Base-by-base conservation (phyloP, 441 rosid species). In the Pelargonium myrrhifolium region DNA sequence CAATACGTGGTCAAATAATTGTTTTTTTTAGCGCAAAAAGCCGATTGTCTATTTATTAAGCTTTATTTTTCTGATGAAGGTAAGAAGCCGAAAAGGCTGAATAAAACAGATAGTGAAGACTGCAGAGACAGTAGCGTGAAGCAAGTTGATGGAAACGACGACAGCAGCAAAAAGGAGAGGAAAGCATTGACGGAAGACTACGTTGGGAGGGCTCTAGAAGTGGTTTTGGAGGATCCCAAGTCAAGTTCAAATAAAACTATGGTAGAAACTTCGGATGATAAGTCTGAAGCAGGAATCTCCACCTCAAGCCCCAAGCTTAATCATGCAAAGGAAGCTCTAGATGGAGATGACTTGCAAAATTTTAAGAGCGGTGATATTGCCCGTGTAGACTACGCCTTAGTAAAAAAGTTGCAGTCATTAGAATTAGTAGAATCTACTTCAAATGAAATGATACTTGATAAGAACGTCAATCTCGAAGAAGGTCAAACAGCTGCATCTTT, bases 311-410 rank as follows among this genome's bases (percentile, higher is more conserved):
- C 65, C 55, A 71, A 68, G 58, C 61, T 14, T 21, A 26, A 40
- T 43, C 58, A 65, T 31, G 3, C 14, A 12, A 51, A 61, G 14
- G 70, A 72, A 71, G 69, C 49, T 66, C 45, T 67, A 45, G 76
- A 68, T 68, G 82, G 76, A 8, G 75, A 76, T 21, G 75, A 65
- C 11, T 66, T 47, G 47, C 67, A 69, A 63, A 77, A 65, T 66
- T 71, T 73, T 53, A 70, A 66, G 58, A 66, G 66, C 42, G 80
- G 43, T 24, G 64, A 28, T 31, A 61, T 0, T 61, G 70, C 47
- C 49, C 56, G 9, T 62, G 51, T 68, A 53, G 76, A 69, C 11
- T 8, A 9, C 67, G 68, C 67, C 62, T 51, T 68, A 10, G 35
- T 72, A 49, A 69, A 77, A 65, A 58, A 67, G 56, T 47, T 70